phyloP scores from a whole-genome alignment of 352 stramenopile species.

The Phytophthora cryptogea region DNA sequence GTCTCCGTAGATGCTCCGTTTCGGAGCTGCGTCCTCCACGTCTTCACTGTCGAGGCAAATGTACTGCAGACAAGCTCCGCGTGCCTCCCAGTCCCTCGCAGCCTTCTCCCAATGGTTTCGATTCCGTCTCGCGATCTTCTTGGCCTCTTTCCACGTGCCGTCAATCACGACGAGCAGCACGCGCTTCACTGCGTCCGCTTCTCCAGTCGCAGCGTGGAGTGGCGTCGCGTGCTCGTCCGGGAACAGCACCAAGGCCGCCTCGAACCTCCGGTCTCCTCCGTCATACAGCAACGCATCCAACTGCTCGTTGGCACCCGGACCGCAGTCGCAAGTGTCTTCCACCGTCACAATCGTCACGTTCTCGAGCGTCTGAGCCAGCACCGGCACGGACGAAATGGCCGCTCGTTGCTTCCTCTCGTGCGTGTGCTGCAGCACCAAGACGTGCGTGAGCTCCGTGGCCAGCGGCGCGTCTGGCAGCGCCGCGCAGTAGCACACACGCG shows the following conservation, averaged over 20 bases:
- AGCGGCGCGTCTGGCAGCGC: conserved; percentile 39
- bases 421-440: conserved; percentile 68
- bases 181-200: background rate
- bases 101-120: conserved; percentile 43
- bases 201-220: conserved; percentile 8
- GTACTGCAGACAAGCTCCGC: conserved; percentile 46
- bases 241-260: conserved; percentile 47
- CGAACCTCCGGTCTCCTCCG: conserved; percentile 16
- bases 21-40: background rate
- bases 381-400: conserved; percentile 70
- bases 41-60: conserved; percentile 43
- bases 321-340: conserved; percentile 32
- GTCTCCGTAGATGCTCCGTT: conserved; percentile 66
- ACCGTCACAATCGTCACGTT: conserved; percentile 46
- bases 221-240: conserved; percentile 44
- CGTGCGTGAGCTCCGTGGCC: conserved; percentile 35
- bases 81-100: conserved; percentile 23
- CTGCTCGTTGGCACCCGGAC: conserved; percentile 15
- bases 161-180: conserved; percentile 72
- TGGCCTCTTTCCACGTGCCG: conserved; percentile 83
- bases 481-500: conserved; percentile 62
- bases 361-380: conserved; percentile 57
- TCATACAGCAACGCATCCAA: conserved; percentile 46
- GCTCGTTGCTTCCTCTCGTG: conserved; percentile 59
- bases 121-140: conserved; percentile 72